Evolutionary conservation across 768 basidiomycete species (phyloP).

Genomic region (Strobilomyces confusus): DNA sequence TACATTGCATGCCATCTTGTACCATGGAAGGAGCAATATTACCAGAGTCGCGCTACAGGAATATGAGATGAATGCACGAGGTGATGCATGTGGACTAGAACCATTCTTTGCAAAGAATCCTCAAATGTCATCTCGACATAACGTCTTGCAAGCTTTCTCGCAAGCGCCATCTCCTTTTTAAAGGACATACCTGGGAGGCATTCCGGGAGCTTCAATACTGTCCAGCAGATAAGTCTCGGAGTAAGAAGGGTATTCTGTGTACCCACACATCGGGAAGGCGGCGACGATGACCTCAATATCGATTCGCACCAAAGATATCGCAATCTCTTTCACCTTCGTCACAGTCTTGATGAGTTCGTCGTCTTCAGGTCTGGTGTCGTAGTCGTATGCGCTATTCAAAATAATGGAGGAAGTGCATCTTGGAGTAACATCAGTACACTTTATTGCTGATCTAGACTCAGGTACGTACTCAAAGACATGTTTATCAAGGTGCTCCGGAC

Average conservation of each 20-base stretch:
- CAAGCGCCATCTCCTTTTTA: neutral
- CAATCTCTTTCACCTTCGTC: neutral
- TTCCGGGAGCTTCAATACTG: neutral
- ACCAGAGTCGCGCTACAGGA: neutral
- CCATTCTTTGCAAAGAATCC: neutral
- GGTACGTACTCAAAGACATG: slow-evolving; percentile 31
- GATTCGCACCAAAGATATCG: neutral
- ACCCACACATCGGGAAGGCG: neutral
- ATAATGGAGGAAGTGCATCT: slow-evolving; percentile 16
- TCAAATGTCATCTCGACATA: neutral
- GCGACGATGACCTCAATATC: neutral
- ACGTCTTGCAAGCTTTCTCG: neutral
- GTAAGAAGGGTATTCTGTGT: neutral
- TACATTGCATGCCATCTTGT: neutral
- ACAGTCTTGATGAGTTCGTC: neutral
- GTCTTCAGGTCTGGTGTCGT: slow-evolving; percentile 9
- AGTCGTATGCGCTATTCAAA: slow-evolving; percentile 15
- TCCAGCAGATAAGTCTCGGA: neutral
- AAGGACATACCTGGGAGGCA: neutral
- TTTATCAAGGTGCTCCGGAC: slow-evolving; percentile 31
- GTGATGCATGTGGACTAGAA: neutral
- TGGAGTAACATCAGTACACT: neutral
- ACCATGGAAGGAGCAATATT: neutral
- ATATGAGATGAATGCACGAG: neutral
- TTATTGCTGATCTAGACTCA: neutral